Base-by-base conservation (phyloP, 2,329 filamentous ascomycete species). In the Phialocephala sp. region DNA sequence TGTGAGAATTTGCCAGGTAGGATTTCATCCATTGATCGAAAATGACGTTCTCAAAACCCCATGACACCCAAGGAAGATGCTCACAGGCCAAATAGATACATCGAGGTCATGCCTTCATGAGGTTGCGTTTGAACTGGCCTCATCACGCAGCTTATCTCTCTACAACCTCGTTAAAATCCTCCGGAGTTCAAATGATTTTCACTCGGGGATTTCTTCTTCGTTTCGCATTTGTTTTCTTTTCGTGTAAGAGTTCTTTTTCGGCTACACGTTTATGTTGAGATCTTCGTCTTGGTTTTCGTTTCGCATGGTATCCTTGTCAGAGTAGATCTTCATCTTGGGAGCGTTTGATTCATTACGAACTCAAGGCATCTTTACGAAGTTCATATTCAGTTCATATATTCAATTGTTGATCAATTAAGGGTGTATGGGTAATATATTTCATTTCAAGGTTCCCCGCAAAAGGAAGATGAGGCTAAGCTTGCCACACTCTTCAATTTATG, bases 381-480 rank as follows among this genome's bases (percentile, higher is more conserved):
- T 50, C 20, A 50, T 50, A 50, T 50, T 24, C 11, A 8, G 14
- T 35, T 54, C 50, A 54, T 35, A 54, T 54, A 18, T 15, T 32
- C 15, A 15, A 14, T 27, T 54, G 24, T 54, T 24, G 24, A 54
- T 54, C 50, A n/a, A 32, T 12, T 11, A 32, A n/a, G 27, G 11
- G 24, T 18, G 27, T 54, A 15, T 54, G 50, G 50, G 32, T 54
- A 54, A 54, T 54, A 32, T 54, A 20, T 54, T 32, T 54, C 22
- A 54, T 35, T 32, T 54, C 50, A 14, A 35, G 50, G 22, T 32
- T 35, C 50, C 50, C 27, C 24, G 50, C 24, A 54, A 54, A 54
- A 32, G 18, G 24, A 54, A 35, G 24, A 35, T 54, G 27, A 5
- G 20, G 47, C 47, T 52, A 32, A 54, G 50, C 24, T 18, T 35